Evolutionary conservation across 208 protist genomes (phyloP), one percentile per base, ranked within the genome.

Genomic region (Porcisia deanei): DNA sequence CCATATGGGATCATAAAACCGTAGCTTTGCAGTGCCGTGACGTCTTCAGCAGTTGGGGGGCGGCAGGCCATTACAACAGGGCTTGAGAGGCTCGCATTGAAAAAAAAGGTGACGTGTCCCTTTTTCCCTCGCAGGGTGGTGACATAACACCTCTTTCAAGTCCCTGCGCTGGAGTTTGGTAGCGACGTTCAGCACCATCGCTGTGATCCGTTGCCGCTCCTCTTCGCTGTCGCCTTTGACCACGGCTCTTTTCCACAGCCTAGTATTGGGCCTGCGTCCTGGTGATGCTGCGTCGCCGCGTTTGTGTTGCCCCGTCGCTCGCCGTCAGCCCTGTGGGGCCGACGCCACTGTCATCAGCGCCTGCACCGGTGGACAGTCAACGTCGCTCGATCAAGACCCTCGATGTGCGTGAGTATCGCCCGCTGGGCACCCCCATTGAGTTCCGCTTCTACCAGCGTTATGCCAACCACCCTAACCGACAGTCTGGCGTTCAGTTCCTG

Each of bases 381-480:
- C 77, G 76, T 22, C 93, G 91, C 77, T 71, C 71, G 34, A 71
- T 97, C 66, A 97, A 96, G 75, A 96, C 93, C 18, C 86, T 97
- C 37, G 91, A 94, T 67, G 91, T 96, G 47, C 91, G 93, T 63
- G 91, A 96, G 73, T 96, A 96, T 70, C 85, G 88, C 20, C 93
- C 91, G 5, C 78, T 97, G 30, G 89, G 82, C 43, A 91, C 83
- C n/a, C 93, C 93, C 30, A 95, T 97, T 72, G 93, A 97, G 80
- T 96, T 97, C 63, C 91, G 93, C 69, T 97, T 97, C 75, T 97
- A 97, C 76, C 93, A 97, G 82, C 93, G 93, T 52, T 97, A 97
- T 80, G 82, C 93, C 34, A 97, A 95, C 75, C 90, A 97, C 81
- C 93, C 93, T 10, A 96, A 97, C 76, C 83, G 90, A 3, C 87